Percentiles rank a stretch among this genome's conserved stretches.
Conservation (phyloP, 192 early-diverging fungal genomes). For the Lobosporangium transversale region DNA sequence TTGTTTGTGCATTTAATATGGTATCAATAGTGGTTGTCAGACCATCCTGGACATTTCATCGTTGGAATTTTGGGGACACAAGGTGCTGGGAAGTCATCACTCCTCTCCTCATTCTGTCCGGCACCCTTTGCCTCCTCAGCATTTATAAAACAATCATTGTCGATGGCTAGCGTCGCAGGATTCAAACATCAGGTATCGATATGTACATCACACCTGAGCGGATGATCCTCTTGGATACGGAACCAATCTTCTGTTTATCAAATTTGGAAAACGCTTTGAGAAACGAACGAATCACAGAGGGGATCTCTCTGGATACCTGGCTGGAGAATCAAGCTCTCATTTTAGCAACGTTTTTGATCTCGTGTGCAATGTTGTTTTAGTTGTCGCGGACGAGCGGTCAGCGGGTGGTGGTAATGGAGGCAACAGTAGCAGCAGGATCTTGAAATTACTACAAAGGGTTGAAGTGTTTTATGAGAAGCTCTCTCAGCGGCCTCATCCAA, state of each 20-base stretch:
- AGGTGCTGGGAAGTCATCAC: constrained; percentile 71
- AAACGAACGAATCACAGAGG: constrained; percentile 46
- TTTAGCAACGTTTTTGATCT: constrained; percentile 65
- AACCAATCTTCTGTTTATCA: constrained; percentile 62
- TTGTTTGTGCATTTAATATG: no score
- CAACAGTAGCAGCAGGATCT: constrained; percentile 6
- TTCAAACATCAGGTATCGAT: constrained; percentile 67
- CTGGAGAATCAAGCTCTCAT: constrained; percentile 60
- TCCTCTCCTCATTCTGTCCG: constrained; percentile 66
- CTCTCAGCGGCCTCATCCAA: constrained; percentile 21
- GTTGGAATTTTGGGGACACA: constrained; percentile 73
- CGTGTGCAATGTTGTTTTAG: constrained; percentile 72
- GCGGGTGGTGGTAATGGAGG: not conserved
- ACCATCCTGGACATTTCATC: constrained; percentile 74
- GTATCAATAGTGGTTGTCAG: constrained; percentile 56
- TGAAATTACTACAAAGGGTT: constrained; percentile 30
- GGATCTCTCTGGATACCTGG: constrained; percentile 54
- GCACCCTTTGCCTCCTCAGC: constrained; percentile 29
- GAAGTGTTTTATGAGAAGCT: constrained; percentile 44
- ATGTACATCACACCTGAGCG: constrained; percentile 73
- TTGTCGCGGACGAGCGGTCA: constrained; percentile 58
- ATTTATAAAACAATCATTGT: constrained; percentile 48
- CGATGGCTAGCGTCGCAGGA: constrained; percentile 47
- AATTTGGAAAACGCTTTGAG: constrained; percentile 56
- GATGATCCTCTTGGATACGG: constrained; percentile 69